Evolutionary conservation across 345 rosid species (phyloP), one percentile per base, ranked within the genome.

Genomic region (Hypericum perforatum): DNA sequence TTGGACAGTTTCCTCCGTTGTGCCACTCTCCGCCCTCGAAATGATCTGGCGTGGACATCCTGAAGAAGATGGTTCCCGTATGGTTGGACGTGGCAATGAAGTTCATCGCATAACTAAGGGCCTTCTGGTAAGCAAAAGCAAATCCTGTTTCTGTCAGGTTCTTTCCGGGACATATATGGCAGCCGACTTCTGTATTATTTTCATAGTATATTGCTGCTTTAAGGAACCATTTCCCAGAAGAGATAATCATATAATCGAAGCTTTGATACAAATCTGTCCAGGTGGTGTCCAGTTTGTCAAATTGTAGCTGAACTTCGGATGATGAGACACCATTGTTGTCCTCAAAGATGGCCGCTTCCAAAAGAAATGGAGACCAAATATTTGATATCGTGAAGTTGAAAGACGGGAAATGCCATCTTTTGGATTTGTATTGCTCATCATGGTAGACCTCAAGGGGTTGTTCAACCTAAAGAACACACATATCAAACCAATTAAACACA

Each of bases 191-290:
- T 1, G 74, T 77, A 43, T 69, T 66, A 13, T 85, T 82, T 64
- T 83, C 95, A 16, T 92, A 77, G 67, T 92, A 92, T 56, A 92
- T 66, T 15, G 95, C 81, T 3, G 89, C 66, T 74, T 92, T 88
- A n/a, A 92, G 86, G 67, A 80, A 92, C 98, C 98, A 92, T 74
- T 92, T 88, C 40, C 98, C 98, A 0, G 95, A 85, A 2, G 98
- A 92, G 63, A 92, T 71, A 32, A 92, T 81, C 44, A 72, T 59
- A 58, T 83, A 88, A 63, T 92, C 90, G 8, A 80, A 58, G 68
- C 62, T 74, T 49, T 66, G 72, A 65, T 70, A 79, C 6, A 67
- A 60, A 37, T 44, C 69, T 0, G 80, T 74, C 94, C 95, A 91
- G 32, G 74, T 85, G 62, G 74, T 68, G 46, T 92, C 98, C 14